Percentiles rank a stretch among this genome's conserved stretches.
phyloP scores from a whole-genome alignment of 2,329 filamentous ascomycete species.

The Fusarium sp. region DNA sequence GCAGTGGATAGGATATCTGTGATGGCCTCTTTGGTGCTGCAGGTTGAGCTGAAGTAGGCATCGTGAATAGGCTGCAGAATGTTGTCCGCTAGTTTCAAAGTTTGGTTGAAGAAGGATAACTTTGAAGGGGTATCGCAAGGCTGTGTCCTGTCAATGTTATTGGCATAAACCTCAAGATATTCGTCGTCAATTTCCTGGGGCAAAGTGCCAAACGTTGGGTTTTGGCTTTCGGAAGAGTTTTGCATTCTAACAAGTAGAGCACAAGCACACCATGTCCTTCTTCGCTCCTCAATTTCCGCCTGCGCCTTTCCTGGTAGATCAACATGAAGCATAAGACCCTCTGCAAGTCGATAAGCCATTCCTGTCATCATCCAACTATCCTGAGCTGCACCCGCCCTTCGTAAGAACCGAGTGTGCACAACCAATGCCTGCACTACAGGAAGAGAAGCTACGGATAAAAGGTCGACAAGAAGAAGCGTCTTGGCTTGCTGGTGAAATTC shows the following conservation, averaged over 20 bases:
- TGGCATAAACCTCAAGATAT: constrained; percentile 27
- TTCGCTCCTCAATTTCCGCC: constrained; percentile 39
- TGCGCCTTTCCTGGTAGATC: constrained; percentile 39
- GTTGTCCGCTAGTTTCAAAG: constrained; percentile 34
- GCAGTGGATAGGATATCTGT: constrained; percentile 29
- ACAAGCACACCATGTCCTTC: constrained; percentile 45
- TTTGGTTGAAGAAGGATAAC: constrained; percentile 41
- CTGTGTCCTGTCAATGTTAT: constrained; percentile 19
- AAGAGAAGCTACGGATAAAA: constrained; percentile 37
- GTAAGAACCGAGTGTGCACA: constrained; percentile 41
- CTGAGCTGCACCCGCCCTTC: constrained; percentile 29
- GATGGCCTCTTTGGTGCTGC: constrained; percentile 5
- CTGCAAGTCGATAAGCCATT: constrained; percentile 41
- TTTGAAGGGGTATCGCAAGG: constrained; percentile 36
- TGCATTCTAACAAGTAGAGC: constrained; percentile 39
- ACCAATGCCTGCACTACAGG: constrained; percentile 43
- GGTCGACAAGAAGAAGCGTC: constrained; percentile 38
- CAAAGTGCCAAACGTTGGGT: constrained; percentile 24
- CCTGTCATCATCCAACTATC: constrained; percentile 44
- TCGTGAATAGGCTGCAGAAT: constrained; percentile 39
- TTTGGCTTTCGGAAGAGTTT: constrained; percentile 24
- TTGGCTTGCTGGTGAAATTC: constrained; percentile 44
- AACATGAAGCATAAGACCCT: constrained; percentile 40
- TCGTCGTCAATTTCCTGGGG: constrained; percentile 44
- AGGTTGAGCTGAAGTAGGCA: constrained; percentile 19